Percentiles rank a stretch among this genome's conserved stretches.
Conservation (phyloP, 1,284 basidiomycete species). For the Rhodofomes roseus region DNA sequence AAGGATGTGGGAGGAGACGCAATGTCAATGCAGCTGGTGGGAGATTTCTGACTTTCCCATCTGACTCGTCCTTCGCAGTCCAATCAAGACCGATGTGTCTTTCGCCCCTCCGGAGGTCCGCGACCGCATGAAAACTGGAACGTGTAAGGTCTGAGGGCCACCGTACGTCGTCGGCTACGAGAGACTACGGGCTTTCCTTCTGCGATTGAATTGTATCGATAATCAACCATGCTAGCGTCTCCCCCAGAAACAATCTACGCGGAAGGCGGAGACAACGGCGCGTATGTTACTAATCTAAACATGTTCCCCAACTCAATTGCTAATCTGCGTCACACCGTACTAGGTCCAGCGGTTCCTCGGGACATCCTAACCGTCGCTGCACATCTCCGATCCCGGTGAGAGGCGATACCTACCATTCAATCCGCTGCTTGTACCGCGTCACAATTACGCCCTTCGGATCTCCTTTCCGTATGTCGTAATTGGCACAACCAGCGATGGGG, state of each 20-base stretch:
- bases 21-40: constrained; percentile 1
- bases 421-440: not conserved
- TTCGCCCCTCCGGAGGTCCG: not conserved
- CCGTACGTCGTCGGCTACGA: not conserved
- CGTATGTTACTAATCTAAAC: not conserved
- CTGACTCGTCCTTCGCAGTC: not conserved
- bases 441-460: constrained; percentile 3
- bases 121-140: not conserved
- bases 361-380: not conserved
- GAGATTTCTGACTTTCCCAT: not conserved
- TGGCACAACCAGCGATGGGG: not conserved
- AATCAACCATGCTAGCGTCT: not conserved
- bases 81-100: not conserved
- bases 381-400: not conserved
- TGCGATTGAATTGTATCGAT: constrained; percentile 7
- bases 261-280: not conserved
- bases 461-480: constrained; percentile 7
- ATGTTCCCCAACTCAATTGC: not conserved
- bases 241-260: not conserved
- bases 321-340: not conserved
- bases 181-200: not conserved
- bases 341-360: not conserved
- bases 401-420: not conserved
- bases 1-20: constrained; percentile 5
- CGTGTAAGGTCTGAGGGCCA: not conserved